phyloP scores from a whole-genome alignment of 768 basidiomycete genomes.

The Phlebiopsis flavidoalba region DNA sequence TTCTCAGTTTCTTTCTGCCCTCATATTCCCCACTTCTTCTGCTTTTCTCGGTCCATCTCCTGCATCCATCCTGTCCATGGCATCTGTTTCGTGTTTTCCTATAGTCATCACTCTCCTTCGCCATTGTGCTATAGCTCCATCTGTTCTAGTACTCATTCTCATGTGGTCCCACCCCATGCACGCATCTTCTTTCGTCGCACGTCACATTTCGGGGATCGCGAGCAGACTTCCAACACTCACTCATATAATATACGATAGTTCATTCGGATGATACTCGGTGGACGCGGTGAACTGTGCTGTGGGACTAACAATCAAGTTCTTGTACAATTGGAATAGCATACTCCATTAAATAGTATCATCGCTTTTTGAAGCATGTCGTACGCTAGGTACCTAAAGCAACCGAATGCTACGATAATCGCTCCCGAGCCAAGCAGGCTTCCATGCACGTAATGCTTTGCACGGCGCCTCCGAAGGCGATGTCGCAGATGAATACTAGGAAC shows the following conservation, averaged over 20 bases:
- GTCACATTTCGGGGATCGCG: conserved; percentile 1
- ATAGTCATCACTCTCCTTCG: conserved; percentile 18
- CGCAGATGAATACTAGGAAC: conserved; percentile 78
- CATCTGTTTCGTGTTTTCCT: conserved; percentile 10
- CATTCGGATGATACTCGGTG: too few relatives aligned
- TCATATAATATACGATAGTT: conserved; percentile 2
- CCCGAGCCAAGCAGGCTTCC: conserved; percentile 75
- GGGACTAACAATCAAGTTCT: too few relatives aligned
- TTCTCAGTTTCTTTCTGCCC: conserved; percentile 9
- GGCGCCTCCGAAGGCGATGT: conserved; percentile 66
- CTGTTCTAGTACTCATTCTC: conserved; percentile 21
- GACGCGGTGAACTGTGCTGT: too few relatives aligned
- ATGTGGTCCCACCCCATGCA: conserved; percentile 1
- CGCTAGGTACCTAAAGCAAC: conserved; percentile 66
- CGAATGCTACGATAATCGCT: conserved; percentile 80
- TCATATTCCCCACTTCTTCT: conserved; percentile 16
- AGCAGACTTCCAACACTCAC: conserved; percentile 1
- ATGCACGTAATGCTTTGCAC: conserved; percentile 56
- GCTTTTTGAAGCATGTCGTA: conserved; percentile 51
- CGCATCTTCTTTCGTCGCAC: neutral
- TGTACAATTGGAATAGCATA: too few relatives aligned
- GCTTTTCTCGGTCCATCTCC: conserved; percentile 22
- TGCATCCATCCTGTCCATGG: conserved; percentile 24
- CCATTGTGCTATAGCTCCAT: conserved; percentile 39
- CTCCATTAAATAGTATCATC: neutral